Conservation (phyloP, 2,329 filamentous ascomycete species). For the Trichophyton mentagrophytes region DNA sequence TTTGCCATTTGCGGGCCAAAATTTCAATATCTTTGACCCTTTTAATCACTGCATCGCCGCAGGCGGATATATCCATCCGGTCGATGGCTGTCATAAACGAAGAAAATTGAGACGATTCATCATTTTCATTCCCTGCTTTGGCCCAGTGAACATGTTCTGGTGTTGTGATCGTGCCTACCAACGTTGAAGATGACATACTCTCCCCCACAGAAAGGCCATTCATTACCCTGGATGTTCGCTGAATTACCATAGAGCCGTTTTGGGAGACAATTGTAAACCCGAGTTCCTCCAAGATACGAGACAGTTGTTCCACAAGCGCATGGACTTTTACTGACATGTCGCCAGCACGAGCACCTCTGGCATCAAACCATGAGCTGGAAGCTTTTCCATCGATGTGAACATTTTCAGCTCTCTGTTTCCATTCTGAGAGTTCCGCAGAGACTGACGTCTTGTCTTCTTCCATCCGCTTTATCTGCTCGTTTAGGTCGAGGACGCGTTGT, state of each 20-base stretch:
- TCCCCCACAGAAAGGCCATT: conserved; percentile 24
- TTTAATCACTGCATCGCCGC: conserved; percentile 73
- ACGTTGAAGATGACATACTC: conserved; percentile 23
- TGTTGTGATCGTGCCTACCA: conserved; percentile 40
- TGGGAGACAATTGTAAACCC: conserved; percentile 71
- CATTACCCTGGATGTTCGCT: conserved; percentile 51
- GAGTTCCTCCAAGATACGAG: conserved; percentile 69
- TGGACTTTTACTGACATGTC: conserved; percentile 76
- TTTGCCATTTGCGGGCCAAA: conserved; percentile 83
- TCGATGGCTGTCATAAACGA: conserved; percentile 61
- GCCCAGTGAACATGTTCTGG: conserved; percentile 72
- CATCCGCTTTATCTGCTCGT: conserved; percentile 59
- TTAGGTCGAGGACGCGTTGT: conserved; percentile 51
- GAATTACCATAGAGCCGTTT: conserved; percentile 59
- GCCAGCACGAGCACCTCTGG: conserved; percentile 59
- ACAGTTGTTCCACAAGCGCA: conserved; percentile 71
- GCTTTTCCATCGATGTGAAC: conserved; percentile 23
- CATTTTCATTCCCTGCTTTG: conserved; percentile 48
- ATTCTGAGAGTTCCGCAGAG: conserved; percentile 59
- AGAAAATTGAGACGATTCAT: conserved; percentile 59
- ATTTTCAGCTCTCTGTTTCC: conserved; percentile 46
- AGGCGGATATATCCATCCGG: conserved; percentile 69
- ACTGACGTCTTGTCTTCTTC: conserved; percentile 63
- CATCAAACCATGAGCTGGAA: conserved; percentile 47
- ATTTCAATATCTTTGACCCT: conserved; percentile 89